Evolutionary conservation across 2,329 filamentous ascomycete genomes (phyloP), one percentile per base, ranked within the genome.

Genomic region (Fusarium sarcochroum): DNA sequence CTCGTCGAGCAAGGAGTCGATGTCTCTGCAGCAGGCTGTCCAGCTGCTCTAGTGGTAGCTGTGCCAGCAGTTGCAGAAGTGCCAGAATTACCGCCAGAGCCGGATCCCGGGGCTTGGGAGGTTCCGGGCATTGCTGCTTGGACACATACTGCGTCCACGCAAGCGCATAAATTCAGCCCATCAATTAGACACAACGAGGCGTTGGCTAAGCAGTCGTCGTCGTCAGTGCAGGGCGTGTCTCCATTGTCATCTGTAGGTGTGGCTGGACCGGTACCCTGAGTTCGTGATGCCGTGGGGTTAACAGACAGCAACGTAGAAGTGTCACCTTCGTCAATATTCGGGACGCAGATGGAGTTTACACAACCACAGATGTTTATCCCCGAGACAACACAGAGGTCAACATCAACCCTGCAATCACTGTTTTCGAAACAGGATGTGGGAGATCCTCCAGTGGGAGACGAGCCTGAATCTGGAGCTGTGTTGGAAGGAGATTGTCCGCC

Each of bases 331-430:
- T 38, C 52, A 1, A 23, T 7, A 13, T 7, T 32, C 1, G 18
- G 35, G 6, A 64, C 46, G 1, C 61, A 64, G 10, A 65, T 15
- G 4, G 46, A 13, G 7, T 59, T 49, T 15, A 53, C 30, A 5
- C 61, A 64, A 14, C 30, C 35, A 20, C 61, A 64, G 13, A 64
- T 59, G 2, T 65, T 64, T 14, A 59, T 11, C 14, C 60, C 61
- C 10, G 46, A 20, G 1, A 45, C 23, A 13, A 59, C 6, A 3
- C 60, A 64, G 6, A 65, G 46, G 3, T 64, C 60, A 13, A 25
- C 17, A 1, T 66, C 32, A 1, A 66, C 5, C 3, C 10, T 13
- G 11, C 66, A 69, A 18, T 69, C 66, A 6, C 13, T 38, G 6
- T 42, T 48, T 10, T 41, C 51, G 10, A 52, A 63, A 23, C 66